phyloP scores from a whole-genome alignment of 2,329 filamentous ascomycete species.

The Phaeomoniella chlamydospora region DNA sequence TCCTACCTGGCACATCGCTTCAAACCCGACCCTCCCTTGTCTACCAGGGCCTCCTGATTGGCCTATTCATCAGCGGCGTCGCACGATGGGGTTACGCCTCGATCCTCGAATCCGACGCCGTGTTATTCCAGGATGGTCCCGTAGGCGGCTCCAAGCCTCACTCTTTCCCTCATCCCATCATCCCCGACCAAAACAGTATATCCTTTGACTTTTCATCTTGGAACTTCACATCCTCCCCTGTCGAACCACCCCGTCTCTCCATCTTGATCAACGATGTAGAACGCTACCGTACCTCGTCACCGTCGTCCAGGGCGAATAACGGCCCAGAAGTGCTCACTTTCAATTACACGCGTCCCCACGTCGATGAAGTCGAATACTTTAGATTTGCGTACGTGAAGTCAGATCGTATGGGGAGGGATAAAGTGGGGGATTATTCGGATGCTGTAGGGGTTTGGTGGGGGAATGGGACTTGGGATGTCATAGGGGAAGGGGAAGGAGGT shows the following conservation, averaged over 20 bases:
- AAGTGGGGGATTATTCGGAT: slow-evolving; percentile 4
- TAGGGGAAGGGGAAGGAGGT: too few species aligned
- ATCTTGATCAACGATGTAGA: slow-evolving; percentile 12
- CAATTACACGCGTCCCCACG: slow-evolving; percentile 4
- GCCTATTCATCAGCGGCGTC: slow-evolving; percentile 48
- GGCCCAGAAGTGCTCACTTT: too few species aligned
- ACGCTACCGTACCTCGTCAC: slow-evolving; percentile 4
- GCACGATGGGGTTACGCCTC: slow-evolving; percentile 49
- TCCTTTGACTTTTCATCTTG: slow-evolving; percentile 2
- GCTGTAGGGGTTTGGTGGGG: slow-evolving; percentile 3
- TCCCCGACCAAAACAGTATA: slow-evolving; percentile 4
- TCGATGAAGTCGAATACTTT: slow-evolving; percentile 17
- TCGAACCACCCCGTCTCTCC: slow-evolving; percentile 6
- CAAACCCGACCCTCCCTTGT: slow-evolving; percentile 44
- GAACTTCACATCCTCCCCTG: slow-evolving; percentile 3
- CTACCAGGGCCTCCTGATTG: slow-evolving; percentile 47
- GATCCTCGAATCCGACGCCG: slow-evolving; percentile 41
- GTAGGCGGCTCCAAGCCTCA: slow-evolving; percentile 6
- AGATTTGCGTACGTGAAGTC: slow-evolving; percentile 9
- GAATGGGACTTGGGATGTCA: slow-evolving; percentile 4
- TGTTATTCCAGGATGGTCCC: slow-evolving; percentile 22
- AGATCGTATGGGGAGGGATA: slow-evolving; percentile 3
- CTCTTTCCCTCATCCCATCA: slow-evolving; percentile 1
- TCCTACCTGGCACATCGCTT: slow-evolving; percentile 43
- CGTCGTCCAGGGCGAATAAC: too few species aligned